Base-by-base conservation (phyloP, 2,329 filamentous ascomycete genomes). In the Nothopassalora personata region DNA sequence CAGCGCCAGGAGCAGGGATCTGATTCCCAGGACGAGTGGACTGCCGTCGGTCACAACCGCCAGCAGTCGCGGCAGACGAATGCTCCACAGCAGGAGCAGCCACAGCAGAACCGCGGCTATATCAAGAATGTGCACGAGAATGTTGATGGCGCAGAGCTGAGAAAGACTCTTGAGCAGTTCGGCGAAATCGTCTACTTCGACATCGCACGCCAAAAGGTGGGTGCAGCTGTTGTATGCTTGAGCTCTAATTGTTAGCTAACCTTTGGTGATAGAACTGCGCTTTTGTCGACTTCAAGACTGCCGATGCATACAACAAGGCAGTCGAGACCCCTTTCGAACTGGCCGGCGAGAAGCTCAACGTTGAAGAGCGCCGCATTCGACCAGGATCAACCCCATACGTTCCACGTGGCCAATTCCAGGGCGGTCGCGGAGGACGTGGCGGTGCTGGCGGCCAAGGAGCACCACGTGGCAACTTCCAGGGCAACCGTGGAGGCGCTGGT, bases 51-150 rank as follows among this genome's bases (percentile, higher is more conserved):
- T 58, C 89, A 96, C 75, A 88, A 88, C 68, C 94, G 94, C 81
- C 87, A 90, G 72, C 90, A 94, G 73, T 87, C 86, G 69, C 86
- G 90, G 64, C 67, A 69, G 56, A 60, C 62, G 45, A 84, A 89
- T 74, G 86, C 56, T 80, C 85, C 67, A 80, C 85, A 57, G 80
- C 79, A 53, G 74, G 88, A 92, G 62, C 85, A 85, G 57, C 83
- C 91, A 65, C 88, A 93, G 63, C 85, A 85, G 62, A 51, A 51
- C 30, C 84, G 91, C 67, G 94, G 89, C 19, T 97, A 97, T 75
- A 91, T 99, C 75, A 96, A 96, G 81, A 96, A 93, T 69, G 93
- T 97, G 53, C 93, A 87, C 53, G 91, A 96, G 34, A 92, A 91
- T 77, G 87, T 99, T 54, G 84, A 90, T 72, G 83, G 86, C 13